Evolutionary conservation across 2,329 filamentous ascomycete species (phyloP), one percentile per base, ranked within the genome.

Genomic region (Ophiostoma populinum): DNA sequence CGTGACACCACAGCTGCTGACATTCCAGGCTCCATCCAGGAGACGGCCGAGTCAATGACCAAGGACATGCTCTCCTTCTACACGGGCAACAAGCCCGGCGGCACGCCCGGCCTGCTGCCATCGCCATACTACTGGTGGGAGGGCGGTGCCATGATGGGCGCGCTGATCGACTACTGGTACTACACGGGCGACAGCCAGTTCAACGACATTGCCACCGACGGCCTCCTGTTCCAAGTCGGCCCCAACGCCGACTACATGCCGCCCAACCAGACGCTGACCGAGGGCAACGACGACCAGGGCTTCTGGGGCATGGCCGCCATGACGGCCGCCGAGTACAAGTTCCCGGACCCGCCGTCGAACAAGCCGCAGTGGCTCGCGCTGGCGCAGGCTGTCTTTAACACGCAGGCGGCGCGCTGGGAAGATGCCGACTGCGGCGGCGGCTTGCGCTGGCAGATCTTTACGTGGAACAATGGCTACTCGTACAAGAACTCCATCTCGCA

Each of bases 371-470:
- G 77, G 71, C 61, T 82, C 9, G 70, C 74, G 5, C 65, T 90
- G 10, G 80, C 76, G 2, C 74, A 85, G 50, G 79, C 76, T 34
- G 78, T 83, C 20, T 92, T 90, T 60, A 82, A 92, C 51, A 76
- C 73, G 2, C 80, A 87, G 48, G 73, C 71, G 3, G 59, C 62
- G 19, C 70, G 80, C 24, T 90, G 80, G 82, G 80, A 86, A 42
- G 60, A 52, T 1, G 54, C 61, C 1, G 57, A 69, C 34, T 92
- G 82, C 46, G 63, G 62, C n/a, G 82, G 82, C 26, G 83, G 82
- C 6, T 53, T 90, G 34, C 69, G 79, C 42, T 87, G 80, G 80
- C 83, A 92, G 55, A 83, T 92, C 32, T 87, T 80, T 50, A 63
- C 69, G 1, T 85, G 80, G 61, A 90, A 92, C 50, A 72, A 67